phyloP scores from a whole-genome alignment of 2,329 filamentous ascomycete genomes.

The Stemphylium vesicarium region DNA sequence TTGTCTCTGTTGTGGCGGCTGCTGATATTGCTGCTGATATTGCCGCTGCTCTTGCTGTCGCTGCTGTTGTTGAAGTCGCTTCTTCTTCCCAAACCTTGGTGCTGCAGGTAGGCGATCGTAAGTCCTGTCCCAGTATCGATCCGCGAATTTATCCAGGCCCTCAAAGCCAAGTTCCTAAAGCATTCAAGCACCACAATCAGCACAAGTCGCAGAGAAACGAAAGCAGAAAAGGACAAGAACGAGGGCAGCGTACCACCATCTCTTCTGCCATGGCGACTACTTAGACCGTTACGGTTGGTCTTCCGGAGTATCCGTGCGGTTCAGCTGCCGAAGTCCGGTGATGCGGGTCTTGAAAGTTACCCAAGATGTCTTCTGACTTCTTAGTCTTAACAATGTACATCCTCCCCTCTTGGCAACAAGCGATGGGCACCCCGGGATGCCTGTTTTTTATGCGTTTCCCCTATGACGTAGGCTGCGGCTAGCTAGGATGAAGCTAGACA shows the following conservation, averaged over 20 bases:
- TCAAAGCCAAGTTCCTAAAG: slow-evolving; percentile 46
- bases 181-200: slow-evolving; percentile 16
- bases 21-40: not conserved
- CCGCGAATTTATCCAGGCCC: slow-evolving; percentile 37
- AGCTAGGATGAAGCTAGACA: slow-evolving; percentile 6
- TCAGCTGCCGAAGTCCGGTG: slow-evolving; percentile 3
- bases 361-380: not conserved
- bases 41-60: slow-evolving; percentile 4
- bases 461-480: slow-evolving; percentile 11
- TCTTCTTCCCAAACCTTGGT: slow-evolving; percentile 12
- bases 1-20: not conserved
- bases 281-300: slow-evolving; percentile 12
- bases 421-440: not conserved
- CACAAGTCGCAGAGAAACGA: not conserved
- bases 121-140: slow-evolving; percentile 40
- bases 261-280: slow-evolving; percentile 31
- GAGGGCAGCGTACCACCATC: slow-evolving; percentile 29
- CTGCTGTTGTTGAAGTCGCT: slow-evolving; percentile 16
- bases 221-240: not conserved
- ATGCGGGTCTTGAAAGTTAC: not conserved
- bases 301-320: slow-evolving; percentile 25
- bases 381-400: no score
- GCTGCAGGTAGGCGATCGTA: slow-evolving; percentile 27
- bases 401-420: not conserved
- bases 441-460: slow-evolving; percentile 8